Conservation (phyloP, 208 protist genomes). For the Endotrypanum monterogeii region DNA sequence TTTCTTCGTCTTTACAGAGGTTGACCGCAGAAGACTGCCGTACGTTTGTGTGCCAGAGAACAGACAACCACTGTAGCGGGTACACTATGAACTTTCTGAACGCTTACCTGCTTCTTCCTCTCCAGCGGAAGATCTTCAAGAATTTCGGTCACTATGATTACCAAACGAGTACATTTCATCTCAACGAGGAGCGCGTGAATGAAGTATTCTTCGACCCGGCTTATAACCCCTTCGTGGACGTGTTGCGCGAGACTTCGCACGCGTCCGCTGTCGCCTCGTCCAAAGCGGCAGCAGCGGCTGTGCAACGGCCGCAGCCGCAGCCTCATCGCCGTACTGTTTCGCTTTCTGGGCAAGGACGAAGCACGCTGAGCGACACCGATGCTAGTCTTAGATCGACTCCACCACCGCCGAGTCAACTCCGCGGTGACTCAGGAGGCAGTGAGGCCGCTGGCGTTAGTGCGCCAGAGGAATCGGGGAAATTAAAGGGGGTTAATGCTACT, state of each 20-base stretch:
- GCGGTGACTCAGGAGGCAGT: background rate
- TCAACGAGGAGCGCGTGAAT: constrained; percentile 43
- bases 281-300: constrained; percentile 7
- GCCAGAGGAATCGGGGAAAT: background rate
- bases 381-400: background rate
- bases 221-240: constrained; percentile 32
- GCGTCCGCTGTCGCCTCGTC: constrained; percentile 30
- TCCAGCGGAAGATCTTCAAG: constrained; percentile 50
- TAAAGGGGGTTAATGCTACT: background rate
- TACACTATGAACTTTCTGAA: constrained; percentile 33
- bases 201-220: constrained; percentile 31
- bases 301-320: constrained; percentile 10
- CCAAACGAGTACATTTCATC: constrained; percentile 32
- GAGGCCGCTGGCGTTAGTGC: background rate
- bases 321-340: background rate
- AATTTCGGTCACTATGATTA: constrained; percentile 53
- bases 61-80: background rate
- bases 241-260: constrained; percentile 30
- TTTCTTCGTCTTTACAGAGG: background rate
- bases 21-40: background rate
- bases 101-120: constrained; percentile 32
- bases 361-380: background rate
- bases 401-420: background rate
- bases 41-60: background rate
- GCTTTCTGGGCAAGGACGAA: background rate